A percentile compares a stretch with the other conserved stretches of the same genome.
Evolutionary conservation across 306 rosid species (phyloP).

Genomic region (Fagus crenata): DNA sequence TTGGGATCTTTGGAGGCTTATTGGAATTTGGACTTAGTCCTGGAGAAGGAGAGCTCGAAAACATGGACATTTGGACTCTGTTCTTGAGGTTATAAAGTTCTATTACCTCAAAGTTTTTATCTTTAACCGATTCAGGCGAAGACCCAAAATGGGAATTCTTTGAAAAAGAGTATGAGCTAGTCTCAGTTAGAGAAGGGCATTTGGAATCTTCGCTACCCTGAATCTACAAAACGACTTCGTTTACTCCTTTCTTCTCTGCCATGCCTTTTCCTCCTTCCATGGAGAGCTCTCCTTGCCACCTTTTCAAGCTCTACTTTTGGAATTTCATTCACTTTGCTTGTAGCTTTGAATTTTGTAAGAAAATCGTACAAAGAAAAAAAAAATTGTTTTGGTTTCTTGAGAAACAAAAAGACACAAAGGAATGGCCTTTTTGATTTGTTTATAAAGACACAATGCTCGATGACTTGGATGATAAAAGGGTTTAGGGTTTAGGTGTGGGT

Average conservation of each 20-base stretch:
- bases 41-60: conserved; percentile 30
- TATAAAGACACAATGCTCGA: too few relatives aligned
- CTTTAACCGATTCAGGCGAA: conserved; percentile 25
- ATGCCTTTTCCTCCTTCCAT: conserved; percentile 39
- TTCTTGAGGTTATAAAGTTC: conserved; percentile 32
- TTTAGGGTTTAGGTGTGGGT: too few relatives aligned
- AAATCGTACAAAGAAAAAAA: too few relatives aligned
- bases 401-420: too few relatives aligned
- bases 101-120: conserved; percentile 32
- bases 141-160: conserved; percentile 32
- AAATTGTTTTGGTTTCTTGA: too few relatives aligned
- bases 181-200: background rate
- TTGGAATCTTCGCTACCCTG: conserved; percentile 25
- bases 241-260: conserved; percentile 43
- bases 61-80: conserved; percentile 19
- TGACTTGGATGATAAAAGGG: too few relatives aligned
- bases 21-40: conserved; percentile 20
- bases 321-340: background rate
- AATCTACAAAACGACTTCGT: conserved; percentile 60
- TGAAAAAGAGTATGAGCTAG: conserved; percentile 23
- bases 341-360: conserved; percentile 5
- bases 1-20: conserved; percentile 47
- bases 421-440: too few relatives aligned
- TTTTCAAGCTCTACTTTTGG: background rate
- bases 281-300: background rate